Evolutionary conservation across 2,329 filamentous ascomycete species (phyloP).

Genomic region (Epichloe amarillans): DNA sequence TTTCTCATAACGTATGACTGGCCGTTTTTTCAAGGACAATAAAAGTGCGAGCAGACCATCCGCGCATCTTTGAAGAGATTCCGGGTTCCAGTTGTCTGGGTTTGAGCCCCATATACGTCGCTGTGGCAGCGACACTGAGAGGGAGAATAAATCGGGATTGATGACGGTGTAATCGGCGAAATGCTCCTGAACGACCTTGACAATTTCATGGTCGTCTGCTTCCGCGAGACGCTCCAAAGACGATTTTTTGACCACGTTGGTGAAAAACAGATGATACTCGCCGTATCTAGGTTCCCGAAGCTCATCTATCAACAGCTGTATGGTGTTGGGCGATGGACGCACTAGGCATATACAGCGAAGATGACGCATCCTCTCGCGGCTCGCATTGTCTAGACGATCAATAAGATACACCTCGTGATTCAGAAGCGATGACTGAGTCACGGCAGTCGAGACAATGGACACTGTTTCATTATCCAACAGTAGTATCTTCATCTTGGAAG

Average conservation of each 20-base stretch:
- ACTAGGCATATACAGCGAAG: slow-evolving; percentile 87
- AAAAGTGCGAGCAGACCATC: slow-evolving; percentile 78
- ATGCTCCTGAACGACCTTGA: slow-evolving; percentile 85
- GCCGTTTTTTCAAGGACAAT: slow-evolving; percentile 89
- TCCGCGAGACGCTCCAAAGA: slow-evolving; percentile 87
- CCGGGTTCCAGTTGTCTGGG: slow-evolving; percentile 82
- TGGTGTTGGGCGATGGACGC: slow-evolving; percentile 80
- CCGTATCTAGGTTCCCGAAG: slow-evolving; percentile 92
- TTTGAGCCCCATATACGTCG: slow-evolving; percentile 68
- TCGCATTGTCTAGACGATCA: slow-evolving; percentile 81
- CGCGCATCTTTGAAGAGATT: slow-evolving; percentile 72
- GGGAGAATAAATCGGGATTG: slow-evolving; percentile 83
- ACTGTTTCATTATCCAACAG: slow-evolving; percentile 89
- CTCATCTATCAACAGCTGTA: slow-evolving; percentile 90
- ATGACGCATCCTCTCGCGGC: slow-evolving; percentile 95
- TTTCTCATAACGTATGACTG: slow-evolving; percentile 83
- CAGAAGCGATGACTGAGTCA: slow-evolving; percentile 86
- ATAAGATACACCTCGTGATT: slow-evolving; percentile 97
- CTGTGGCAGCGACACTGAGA: slow-evolving; percentile 59
- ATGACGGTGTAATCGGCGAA: slow-evolving; percentile 94
- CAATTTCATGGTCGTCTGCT: slow-evolving; percentile 94
- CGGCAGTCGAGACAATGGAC: slow-evolving; percentile 84
- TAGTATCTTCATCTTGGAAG: slow-evolving; percentile 96
- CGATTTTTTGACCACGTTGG: slow-evolving; percentile 97
- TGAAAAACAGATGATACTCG: slow-evolving; percentile 95